Percentiles rank a stretch among this genome's conserved stretches.
Evolutionary conservation across 139 green algal species (phyloP).

Genomic region (Chlorella vulgaris): DNA sequence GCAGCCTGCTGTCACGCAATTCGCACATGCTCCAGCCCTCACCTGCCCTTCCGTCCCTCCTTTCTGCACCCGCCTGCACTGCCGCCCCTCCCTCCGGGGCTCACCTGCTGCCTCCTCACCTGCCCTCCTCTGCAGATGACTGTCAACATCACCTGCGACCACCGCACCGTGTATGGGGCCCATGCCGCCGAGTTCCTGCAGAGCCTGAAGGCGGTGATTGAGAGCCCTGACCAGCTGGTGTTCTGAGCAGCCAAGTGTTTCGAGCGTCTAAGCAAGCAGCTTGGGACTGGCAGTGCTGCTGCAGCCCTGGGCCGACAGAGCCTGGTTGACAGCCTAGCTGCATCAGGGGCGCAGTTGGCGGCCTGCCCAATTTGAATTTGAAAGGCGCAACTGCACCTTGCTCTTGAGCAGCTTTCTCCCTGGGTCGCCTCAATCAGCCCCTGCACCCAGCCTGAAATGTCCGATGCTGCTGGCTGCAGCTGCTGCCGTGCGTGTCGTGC

Average conservation of each 20-base stretch:
- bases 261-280: background rate
- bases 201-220: conserved; percentile 89
- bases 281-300: background rate
- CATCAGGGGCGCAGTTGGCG: background rate
- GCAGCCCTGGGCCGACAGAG: no score
- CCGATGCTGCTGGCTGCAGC: no score
- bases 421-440: no score
- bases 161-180: conserved; percentile 96
- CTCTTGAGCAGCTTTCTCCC: no score
- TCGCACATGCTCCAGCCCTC: background rate
- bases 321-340: background rate
- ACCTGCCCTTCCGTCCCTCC: background rate
- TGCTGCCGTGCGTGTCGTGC: no score
- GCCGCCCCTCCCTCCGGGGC: background rate
- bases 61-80: background rate
- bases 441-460: no score
- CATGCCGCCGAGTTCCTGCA: conserved; percentile 82
- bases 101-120: background rate
- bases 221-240: conserved; percentile 82
- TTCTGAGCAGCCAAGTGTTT: conserved; percentile 55
- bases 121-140: conserved; percentile 70
- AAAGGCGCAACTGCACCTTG: no score
- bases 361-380: background rate
- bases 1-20: no score
- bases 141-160: conserved; percentile 96